Evolutionary conservation across 208 protist species (phyloP), one percentile per base, ranked within the genome.

Genomic region (Trypanosoma theileri): DNA sequence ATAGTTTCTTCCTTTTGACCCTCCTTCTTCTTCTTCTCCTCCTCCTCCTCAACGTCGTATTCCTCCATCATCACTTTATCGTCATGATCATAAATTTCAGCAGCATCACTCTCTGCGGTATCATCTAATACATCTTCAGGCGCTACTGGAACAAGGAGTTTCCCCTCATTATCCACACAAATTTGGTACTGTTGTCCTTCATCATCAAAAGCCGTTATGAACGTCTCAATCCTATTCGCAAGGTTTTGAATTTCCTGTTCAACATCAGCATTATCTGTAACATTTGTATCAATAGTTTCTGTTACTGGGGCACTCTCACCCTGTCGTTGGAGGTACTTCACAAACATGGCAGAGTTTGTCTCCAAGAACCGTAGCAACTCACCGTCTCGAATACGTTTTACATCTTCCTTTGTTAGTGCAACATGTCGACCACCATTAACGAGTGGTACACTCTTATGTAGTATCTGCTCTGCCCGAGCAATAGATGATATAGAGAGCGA

Each of bases 141-240:
- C 14, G 41, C 55, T 1, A 95, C 72, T 17, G 84, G 77, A n/a
- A 95, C 77, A 21, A 84, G 63, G 12, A 88, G 24, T 35, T 70
- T 75, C 16, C 87, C 84, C 2, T 77, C 57, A 1, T 79, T 53
- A 40, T 81, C 79, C 7, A 90, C 7, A 19, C 72, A 75, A 58
- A 95, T 92, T 3, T 78, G 67, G 66, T 95, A 95, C 57, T 69
- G 78, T 17, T 80, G 58, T 0, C 90, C 90, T 13, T 93, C 86
- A 54, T 84, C 74, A 73, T 95, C 90, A n/a, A 92, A 85, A 0
- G 81, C 90, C 0, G 86, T 95, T 53, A 95, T 92, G 54, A 93
- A 95, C 0, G 87, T 89, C 35, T 84, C 77, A 60, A 92, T 92
- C 24, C 83, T 81, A 1, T 55, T 26, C 50, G 85, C 81, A 26